phyloP scores from a whole-genome alignment of 768 basidiomycete species.

The Rhodocollybia butyracea region DNA sequence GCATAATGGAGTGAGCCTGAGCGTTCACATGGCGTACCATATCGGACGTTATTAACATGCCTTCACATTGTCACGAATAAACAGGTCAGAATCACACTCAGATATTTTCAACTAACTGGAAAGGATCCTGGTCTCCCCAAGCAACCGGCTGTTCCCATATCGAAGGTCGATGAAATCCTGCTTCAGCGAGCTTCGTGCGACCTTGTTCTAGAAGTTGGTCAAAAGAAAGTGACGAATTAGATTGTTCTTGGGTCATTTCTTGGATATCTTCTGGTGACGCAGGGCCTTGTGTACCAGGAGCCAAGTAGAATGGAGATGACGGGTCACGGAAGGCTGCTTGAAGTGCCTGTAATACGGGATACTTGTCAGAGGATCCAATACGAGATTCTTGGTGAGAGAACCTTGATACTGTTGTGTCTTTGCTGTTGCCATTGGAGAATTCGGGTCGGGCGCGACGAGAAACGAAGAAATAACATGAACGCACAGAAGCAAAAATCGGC shows the following conservation, averaged over 20 bases:
- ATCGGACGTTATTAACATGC: slow-evolving; percentile 77
- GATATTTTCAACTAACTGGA: slow-evolving; percentile 76
- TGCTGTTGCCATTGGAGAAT: background rate
- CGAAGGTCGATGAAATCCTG: slow-evolving; percentile 60
- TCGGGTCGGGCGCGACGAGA: background rate
- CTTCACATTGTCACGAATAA: slow-evolving; percentile 32
- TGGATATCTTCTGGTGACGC: slow-evolving; percentile 48
- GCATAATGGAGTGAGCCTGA: background rate
- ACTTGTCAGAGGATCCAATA: background rate
- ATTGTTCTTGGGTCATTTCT: slow-evolving; percentile 7
- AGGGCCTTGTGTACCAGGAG: slow-evolving; percentile 58
- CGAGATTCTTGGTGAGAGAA: background rate
- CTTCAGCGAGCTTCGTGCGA: slow-evolving; percentile 34
- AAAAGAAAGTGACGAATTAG: background rate
- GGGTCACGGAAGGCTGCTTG: slow-evolving; percentile 62
- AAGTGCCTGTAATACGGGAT: slow-evolving; percentile 42
- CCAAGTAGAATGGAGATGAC: slow-evolving; percentile 60
- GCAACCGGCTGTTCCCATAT: slow-evolving; percentile 77
- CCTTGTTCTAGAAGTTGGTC: slow-evolving; percentile 31
- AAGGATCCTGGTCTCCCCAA: slow-evolving; percentile 80
- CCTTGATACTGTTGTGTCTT: background rate
- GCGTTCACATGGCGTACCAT: slow-evolving; percentile 41
- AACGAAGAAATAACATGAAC: no score
- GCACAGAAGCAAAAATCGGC: no score
- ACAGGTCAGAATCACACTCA: no score